These are phyloP conservation scores for Quercus wislizeni DNA, from an alignment of 306 rosid species.

Conservation along the genomic window DNA sequence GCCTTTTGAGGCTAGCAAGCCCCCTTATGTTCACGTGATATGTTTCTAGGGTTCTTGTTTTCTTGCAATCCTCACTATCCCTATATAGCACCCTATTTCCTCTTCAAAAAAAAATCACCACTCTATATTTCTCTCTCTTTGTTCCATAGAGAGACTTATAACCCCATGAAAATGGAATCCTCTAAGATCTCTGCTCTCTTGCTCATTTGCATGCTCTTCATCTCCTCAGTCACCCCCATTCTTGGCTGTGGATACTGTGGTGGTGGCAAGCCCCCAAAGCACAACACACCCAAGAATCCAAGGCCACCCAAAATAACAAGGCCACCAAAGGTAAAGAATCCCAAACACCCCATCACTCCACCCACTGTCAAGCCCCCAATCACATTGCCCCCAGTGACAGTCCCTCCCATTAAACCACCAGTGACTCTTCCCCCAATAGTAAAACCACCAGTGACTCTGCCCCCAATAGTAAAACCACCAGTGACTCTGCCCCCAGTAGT, in stretches of 20 bases:
- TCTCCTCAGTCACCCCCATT: conserved; percentile 70
- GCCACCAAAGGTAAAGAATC: conserved; percentile 6
- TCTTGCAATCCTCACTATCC: conserved; percentile 28
- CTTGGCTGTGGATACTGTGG: conserved; percentile 67
- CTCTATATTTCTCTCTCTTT: not conserved
- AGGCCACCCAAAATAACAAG: conserved; percentile 5
- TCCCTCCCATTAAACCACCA: conserved; percentile 9
- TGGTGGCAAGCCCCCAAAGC: conserved; percentile 51
- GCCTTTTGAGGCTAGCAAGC: conserved; percentile 36
- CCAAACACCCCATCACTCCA: conserved; percentile 19
- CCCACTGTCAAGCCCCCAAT: conserved; percentile 23
- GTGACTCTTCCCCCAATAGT: not conserved
- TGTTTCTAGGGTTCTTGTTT: conserved; percentile 44
- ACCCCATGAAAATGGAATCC: conserved; percentile 49
- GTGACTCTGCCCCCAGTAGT: conserved; percentile 1
- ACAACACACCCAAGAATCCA: conserved; percentile 10
- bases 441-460: conserved; percentile 14
- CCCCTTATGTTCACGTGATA: conserved; percentile 79
- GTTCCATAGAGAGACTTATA: conserved; percentile 7
- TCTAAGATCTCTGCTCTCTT: conserved; percentile 53
- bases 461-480: conserved; percentile 17
- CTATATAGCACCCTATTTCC: conserved; percentile 9
- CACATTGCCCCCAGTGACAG: conserved; percentile 1
- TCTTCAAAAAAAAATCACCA: not conserved
- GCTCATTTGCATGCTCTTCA: conserved; percentile 72